Conservation (phyloP, 2,329 filamentous ascomycete species). For the Chaetomium olivaceum region DNA sequence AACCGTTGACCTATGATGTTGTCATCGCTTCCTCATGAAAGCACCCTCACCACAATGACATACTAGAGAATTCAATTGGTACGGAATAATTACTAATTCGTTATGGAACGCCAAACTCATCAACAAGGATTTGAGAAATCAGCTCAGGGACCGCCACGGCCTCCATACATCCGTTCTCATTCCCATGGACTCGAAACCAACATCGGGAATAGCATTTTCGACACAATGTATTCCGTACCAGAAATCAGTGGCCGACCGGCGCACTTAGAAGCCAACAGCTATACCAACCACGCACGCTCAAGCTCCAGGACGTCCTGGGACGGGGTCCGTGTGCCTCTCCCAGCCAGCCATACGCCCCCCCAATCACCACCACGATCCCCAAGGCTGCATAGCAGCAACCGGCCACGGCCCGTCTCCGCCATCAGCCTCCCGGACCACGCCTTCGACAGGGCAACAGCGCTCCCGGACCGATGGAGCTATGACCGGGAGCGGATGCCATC, state of each 20-base stretch:
- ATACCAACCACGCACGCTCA: slow-evolving; percentile 6
- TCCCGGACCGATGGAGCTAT: slow-evolving; percentile 24
- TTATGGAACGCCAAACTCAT: background rate
- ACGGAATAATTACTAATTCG: background rate
- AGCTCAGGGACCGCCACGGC: background rate
- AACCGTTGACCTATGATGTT: background rate
- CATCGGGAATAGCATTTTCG: background rate
- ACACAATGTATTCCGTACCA: background rate
- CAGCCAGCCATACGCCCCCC: background rate
- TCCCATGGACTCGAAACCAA: background rate
- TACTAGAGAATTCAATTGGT: background rate
- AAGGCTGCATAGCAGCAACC: background rate
- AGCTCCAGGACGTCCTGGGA: slow-evolving; percentile 12
- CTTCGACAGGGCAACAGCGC: background rate
- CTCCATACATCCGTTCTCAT: background rate
- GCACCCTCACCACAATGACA: background rate
- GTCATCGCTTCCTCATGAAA: background rate
- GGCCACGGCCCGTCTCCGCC: slow-evolving; percentile 3
- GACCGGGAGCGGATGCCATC: slow-evolving; percentile 24
- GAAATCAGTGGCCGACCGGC: background rate
- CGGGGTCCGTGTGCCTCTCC: background rate
- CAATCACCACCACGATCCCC: slow-evolving; percentile 9
- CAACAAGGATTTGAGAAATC: background rate
- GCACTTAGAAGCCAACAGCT: background rate
- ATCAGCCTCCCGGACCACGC: slow-evolving; percentile 12